These are phyloP conservation scores for Entomortierella beljakovae DNA, from an alignment of 192 early-diverging fungal genomes.

Conservation along the genomic window DNA sequence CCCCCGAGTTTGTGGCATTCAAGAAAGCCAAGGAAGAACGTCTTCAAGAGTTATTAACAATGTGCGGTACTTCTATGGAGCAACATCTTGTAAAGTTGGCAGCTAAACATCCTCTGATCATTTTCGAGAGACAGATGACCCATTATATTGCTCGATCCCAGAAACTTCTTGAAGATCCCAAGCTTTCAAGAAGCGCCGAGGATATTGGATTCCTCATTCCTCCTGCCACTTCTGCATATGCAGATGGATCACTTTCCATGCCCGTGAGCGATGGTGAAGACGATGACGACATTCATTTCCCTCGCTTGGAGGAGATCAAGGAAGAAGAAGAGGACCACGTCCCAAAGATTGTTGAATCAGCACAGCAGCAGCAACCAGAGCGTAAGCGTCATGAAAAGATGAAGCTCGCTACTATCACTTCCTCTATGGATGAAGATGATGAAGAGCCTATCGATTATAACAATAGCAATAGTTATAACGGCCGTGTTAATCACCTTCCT, in stretches of 20 bases:
- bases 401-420: conserved; percentile 34
- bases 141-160: conserved; percentile 60
- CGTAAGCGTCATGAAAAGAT: conserved; percentile 35
- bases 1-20: conserved; percentile 61
- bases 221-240: conserved; percentile 58
- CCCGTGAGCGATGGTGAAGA: conserved; percentile 64
- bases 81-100: conserved; percentile 58
- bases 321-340: conserved; percentile 24
- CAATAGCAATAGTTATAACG: background rate
- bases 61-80: conserved; percentile 29
- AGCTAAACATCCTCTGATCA: conserved; percentile 53
- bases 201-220: conserved; percentile 44
- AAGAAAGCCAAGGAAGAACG: conserved; percentile 59
- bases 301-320: conserved; percentile 36
- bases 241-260: conserved; percentile 64
- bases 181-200: conserved; percentile 51
- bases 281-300: conserved; percentile 22
- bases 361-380: conserved; percentile 17
- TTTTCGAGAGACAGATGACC: conserved; percentile 64
- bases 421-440: conserved; percentile 18
- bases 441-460: background rate
- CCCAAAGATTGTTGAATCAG: background rate
- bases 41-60: conserved; percentile 57
- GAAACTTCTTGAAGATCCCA: conserved; percentile 57
- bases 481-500: conserved; percentile 20